Evolutionary conservation across 805 yeast species (phyloP).

Genomic region (Pichia insulana): DNA sequence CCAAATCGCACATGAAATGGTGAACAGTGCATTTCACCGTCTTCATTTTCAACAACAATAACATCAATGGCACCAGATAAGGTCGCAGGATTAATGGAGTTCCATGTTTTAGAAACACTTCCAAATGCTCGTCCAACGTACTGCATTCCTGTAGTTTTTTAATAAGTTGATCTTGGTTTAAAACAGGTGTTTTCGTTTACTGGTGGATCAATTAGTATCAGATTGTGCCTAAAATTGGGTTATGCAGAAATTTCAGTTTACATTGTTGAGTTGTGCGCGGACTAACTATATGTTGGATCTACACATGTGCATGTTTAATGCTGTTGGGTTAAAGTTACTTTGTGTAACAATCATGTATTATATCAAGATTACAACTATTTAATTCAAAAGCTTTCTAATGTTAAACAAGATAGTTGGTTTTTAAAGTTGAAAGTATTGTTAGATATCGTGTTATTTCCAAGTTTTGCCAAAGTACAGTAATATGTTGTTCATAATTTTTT

Average conservation of each 20-base stretch:
- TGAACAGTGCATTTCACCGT: conserved; percentile 66
- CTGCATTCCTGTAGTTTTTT: conserved; percentile 49
- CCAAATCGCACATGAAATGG: conserved; percentile 98
- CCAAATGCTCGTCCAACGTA: conserved; percentile 95
- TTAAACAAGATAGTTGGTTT: too few relatives aligned
- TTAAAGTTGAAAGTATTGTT: too few relatives aligned
- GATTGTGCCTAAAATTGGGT: neutral
- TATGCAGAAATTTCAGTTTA: neutral
- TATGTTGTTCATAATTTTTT: too few relatives aligned
- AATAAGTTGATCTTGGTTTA: neutral
- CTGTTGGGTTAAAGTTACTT: neutral
- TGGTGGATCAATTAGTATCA: too few relatives aligned
- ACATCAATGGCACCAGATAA: conserved; percentile 95
- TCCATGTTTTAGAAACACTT: conserved; percentile 94
- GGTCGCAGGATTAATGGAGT: conserved; percentile 92
- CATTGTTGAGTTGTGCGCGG: neutral
- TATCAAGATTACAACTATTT: too few relatives aligned
- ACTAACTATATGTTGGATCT: too few relatives aligned
- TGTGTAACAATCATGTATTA: too few relatives aligned
- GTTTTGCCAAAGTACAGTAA: too few relatives aligned
- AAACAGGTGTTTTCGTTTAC: too few relatives aligned
- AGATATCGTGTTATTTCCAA: too few relatives aligned
- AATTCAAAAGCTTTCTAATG: too few relatives aligned
- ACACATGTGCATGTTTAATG: too few relatives aligned
- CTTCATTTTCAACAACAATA: conserved; percentile 84